Percentiles rank a stretch among this genome's conserved stretches.
These are phyloP conservation scores for Pseudogymnoascus sp. DNA, from an alignment of 2,329 filamentous ascomycete species.

Conservation along the genomic window DNA sequence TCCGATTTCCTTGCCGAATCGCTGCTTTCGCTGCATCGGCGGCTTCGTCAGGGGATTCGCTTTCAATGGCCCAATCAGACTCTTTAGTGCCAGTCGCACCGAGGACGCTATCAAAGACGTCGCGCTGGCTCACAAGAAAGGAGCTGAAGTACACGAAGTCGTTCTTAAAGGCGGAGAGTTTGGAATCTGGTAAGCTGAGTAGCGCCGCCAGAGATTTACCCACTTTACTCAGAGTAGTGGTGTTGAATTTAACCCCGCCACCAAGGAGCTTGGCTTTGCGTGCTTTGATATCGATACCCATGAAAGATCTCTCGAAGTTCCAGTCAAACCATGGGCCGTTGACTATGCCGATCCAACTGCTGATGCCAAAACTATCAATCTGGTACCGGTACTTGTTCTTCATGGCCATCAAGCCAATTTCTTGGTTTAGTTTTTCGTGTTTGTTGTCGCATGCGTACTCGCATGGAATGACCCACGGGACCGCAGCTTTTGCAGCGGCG, in stretches of 20 bases:
- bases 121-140: slow-evolving; percentile 40
- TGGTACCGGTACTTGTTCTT: slow-evolving; percentile 25
- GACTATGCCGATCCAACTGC: slow-evolving; percentile 33
- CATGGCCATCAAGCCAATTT: slow-evolving; percentile 22
- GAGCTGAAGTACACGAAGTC: slow-evolving; percentile 35
- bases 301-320: slow-evolving; percentile 34
- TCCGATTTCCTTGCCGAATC: not conserved
- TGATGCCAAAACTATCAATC: slow-evolving; percentile 33
- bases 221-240: slow-evolving; percentile 42
- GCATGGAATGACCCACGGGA: slow-evolving; percentile 48
- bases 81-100: slow-evolving; percentile 21
- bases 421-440: slow-evolving; percentile 27
- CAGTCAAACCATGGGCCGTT: slow-evolving; percentile 48
- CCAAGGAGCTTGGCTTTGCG: slow-evolving; percentile 40
- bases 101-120: slow-evolving; percentile 34
- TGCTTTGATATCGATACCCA: slow-evolving; percentile 43
- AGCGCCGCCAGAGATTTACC: slow-evolving; percentile 46
- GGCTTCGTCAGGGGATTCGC: not conserved
- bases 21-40: not conserved
- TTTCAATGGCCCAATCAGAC: slow-evolving; percentile 21
- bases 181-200: slow-evolving; percentile 33
- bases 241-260: slow-evolving; percentile 39
- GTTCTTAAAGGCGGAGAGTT: slow-evolving; percentile 35
- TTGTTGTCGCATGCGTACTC: slow-evolving; percentile 31
- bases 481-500: slow-evolving; percentile 43